Percentiles rank a stretch among this genome's conserved stretches.
Evolutionary conservation across 2,329 filamentous ascomycete genomes (phyloP).

Genomic region (Exophiala bonariae): DNA sequence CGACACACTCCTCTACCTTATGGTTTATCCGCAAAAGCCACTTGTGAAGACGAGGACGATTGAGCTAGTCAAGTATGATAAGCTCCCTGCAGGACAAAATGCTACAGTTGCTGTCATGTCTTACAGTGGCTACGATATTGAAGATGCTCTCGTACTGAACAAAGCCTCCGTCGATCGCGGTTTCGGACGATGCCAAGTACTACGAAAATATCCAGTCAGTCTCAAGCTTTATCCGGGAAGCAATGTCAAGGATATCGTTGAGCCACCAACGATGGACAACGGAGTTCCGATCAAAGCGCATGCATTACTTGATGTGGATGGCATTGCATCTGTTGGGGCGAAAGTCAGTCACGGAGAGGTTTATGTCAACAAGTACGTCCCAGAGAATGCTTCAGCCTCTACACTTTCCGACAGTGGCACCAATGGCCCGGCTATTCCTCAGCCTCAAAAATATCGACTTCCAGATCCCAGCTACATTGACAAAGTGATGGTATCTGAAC

Average conservation of each 20-base stretch:
- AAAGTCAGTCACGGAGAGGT: slow-evolving; percentile 76
- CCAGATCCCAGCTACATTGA: slow-evolving; percentile 87
- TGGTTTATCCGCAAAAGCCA: slow-evolving; percentile 95
- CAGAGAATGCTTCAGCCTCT: slow-evolving; percentile 72
- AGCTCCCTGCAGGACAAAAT: slow-evolving; percentile 93
- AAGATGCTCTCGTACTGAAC: slow-evolving; percentile 95
- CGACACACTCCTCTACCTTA: slow-evolving; percentile 90
- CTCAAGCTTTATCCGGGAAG: slow-evolving; percentile 82
- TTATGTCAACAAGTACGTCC: slow-evolving; percentile 87
- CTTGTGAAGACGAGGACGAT: slow-evolving; percentile 98
- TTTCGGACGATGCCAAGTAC: slow-evolving; percentile 96
- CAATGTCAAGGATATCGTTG: slow-evolving; percentile 61
- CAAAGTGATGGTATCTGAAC: slow-evolving; percentile 91
- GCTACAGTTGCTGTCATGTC: slow-evolving; percentile 99
- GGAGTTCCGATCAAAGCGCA: slow-evolving; percentile 67
- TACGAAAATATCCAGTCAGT: slow-evolving; percentile 86
- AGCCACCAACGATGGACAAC: slow-evolving; percentile 56
- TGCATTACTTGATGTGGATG: slow-evolving; percentile 76
- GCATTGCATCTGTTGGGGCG: slow-evolving; percentile 82
- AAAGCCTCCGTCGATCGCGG: slow-evolving; percentile 94
- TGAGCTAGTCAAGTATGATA: slow-evolving; percentile 94
- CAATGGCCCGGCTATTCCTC: slow-evolving; percentile 28
- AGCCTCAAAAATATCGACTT: slow-evolving; percentile 70
- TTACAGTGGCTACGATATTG: slow-evolving; percentile 98
- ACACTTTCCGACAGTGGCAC: slow-evolving; percentile 64